Base-by-base conservation (phyloP, 768 basidiomycete genomes). In the Paxillus ammoniavirescens region DNA sequence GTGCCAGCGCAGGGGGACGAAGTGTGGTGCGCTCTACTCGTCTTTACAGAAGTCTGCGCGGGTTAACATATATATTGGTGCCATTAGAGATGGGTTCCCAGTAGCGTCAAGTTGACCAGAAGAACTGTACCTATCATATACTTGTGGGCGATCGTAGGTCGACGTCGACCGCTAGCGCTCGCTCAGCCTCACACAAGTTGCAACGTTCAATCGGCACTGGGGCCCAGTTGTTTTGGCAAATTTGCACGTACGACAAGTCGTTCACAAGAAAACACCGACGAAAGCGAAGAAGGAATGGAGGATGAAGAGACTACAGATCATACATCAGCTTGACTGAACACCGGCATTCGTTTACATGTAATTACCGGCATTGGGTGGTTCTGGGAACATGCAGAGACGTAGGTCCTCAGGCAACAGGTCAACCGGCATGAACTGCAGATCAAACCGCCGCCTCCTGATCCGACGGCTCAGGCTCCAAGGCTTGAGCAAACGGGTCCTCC, bases 401-500 rank as follows among this genome's bases (percentile, higher is more conserved):
- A 14, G n/a, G 13, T n/a, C 37, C n/a, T 38, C 26, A 40, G 14
- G 36, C 8, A 28, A 30, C 28, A 37, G 10, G 14, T 13, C 21
- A 8, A 44, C 15, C 18, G 8, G 37, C n/a, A 53, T 23, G 44
- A 26, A n/a, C 26, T 13, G 36, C 2, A 30, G 43, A 42, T 38
- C 58, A 54, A 48, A 57, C 63, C 28, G 56, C 52, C 1, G 50
- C 17, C 30, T 49, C 61, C 23, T 55, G 59, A 41, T 42, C 49
- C 23, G 60, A 36, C 37, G 61, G 56, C 41, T 46, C 56, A 35
- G 58, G 60, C 9, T 66, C 62, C 56, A 67, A 57, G 13, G 67
- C 13, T 4, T 58, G 28, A 31, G 69, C 75, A 63, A 90, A 91
- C 6, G 86, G 87, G 61, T 90, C 85, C 1, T 63, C 76, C 14